Conservation (phyloP, 192 early-diverging fungal genomes). For the Irineochytrium annulatum region DNA sequence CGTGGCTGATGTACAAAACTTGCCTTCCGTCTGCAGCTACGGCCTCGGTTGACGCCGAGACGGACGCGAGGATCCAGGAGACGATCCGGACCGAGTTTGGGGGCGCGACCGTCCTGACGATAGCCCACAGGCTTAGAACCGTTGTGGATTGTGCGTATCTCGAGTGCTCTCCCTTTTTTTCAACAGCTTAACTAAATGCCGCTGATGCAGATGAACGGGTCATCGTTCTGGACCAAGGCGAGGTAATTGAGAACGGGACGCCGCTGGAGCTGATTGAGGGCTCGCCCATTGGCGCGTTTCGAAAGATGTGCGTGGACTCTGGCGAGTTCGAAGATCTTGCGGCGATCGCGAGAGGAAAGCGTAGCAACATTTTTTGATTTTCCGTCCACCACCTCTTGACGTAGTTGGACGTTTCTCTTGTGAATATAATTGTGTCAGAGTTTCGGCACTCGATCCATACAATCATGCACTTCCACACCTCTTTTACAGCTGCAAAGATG, state of each 20-base stretch:
- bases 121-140: conserved; percentile 72
- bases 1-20: not conserved
- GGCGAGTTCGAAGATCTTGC: conserved; percentile 34
- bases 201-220: conserved; percentile 54
- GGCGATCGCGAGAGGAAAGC: conserved; percentile 13
- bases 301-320: conserved; percentile 35
- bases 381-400: too few species aligned
- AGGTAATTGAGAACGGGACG: conserved; percentile 60
- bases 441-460: too few species aligned
- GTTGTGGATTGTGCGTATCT: conserved; percentile 10
- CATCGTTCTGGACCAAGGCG: conserved; percentile 73
- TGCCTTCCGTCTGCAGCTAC: conserved; percentile 62
- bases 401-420: too few species aligned
- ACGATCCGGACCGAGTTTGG: conserved; percentile 72
- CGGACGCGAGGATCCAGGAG: conserved; percentile 82
- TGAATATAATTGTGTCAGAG: too few species aligned
- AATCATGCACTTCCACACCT: too few species aligned
- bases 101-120: conserved; percentile 72
- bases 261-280: conserved; percentile 49
- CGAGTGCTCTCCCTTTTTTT: not conserved
- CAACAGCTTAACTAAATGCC: conserved; percentile 40
- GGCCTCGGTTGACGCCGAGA: conserved; percentile 80
- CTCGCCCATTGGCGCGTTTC: conserved; percentile 24
- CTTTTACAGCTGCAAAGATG: too few species aligned
- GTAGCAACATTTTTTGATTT: too few species aligned